These are phyloP conservation scores for Ceratocystis smalleyi DNA, from an alignment of 2,329 filamentous ascomycete genomes.

Conservation along the genomic window DNA sequence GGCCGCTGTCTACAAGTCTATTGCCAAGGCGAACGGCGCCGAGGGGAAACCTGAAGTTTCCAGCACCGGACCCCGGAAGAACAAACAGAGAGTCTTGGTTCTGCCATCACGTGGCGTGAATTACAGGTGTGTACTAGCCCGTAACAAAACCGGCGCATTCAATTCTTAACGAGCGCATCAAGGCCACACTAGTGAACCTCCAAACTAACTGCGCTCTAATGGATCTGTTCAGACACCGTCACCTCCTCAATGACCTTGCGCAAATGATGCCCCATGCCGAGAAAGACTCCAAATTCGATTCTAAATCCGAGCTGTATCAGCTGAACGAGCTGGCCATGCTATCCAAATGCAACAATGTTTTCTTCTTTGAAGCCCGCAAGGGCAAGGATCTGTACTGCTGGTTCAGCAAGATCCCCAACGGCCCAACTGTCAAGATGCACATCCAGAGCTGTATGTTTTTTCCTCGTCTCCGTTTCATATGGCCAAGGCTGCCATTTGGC, in stretches of 20 bases:
- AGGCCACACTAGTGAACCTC: not conserved
- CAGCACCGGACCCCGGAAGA: conserved; percentile 40
- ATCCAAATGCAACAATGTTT: conserved; percentile 85
- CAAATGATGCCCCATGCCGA: conserved; percentile 79
- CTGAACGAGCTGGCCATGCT: conserved; percentile 62
- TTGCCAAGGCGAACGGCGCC: conserved; percentile 43
- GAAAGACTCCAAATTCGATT: conserved; percentile 94
- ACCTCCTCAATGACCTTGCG: conserved; percentile 78
- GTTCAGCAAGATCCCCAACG: conserved; percentile 75
- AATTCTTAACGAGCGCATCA: too few relatives aligned
- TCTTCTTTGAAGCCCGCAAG: conserved; percentile 93
- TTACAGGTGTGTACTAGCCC: conserved; percentile 41
- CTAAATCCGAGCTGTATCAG: conserved; percentile 72
- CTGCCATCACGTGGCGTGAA: conserved; percentile 87
- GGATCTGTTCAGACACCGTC: conserved; percentile 53
- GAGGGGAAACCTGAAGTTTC: conserved; percentile 31
- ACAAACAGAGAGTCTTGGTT: conserved; percentile 68
- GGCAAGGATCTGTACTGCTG: conserved; percentile 88
- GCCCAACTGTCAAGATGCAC: conserved; percentile 50
- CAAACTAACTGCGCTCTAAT: not conserved
- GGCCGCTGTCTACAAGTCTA: conserved; percentile 61
- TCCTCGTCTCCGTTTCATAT: not conserved
- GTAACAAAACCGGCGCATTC: not conserved
- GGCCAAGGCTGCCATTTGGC: not conserved
- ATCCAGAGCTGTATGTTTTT: conserved; percentile 51